Base-by-base conservation (phyloP, 2,329 filamentous ascomycete genomes). In the Ophiostoma perfectum region DNA sequence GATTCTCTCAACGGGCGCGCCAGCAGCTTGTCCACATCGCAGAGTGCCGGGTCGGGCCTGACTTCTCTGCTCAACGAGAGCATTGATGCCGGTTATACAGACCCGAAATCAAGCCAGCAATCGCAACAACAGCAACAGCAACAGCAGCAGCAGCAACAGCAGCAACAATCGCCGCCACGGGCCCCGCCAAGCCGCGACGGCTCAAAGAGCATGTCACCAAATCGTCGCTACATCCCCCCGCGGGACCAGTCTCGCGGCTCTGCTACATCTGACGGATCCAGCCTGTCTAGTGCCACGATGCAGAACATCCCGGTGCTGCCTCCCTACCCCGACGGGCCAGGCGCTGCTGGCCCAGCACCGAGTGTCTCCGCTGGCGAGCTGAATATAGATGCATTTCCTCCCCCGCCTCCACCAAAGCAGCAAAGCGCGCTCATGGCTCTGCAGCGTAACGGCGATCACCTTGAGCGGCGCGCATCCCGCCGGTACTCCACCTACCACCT, bases 401-500 rank as follows among this genome's bases (percentile, higher is more conserved):
- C 88, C 1, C 90, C 90, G 1, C 91, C 92, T 2, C 90, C 90
- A 5, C 89, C 89, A n/a, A 72, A 72, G 2, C 88, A 89, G 39
- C 91, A 91, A 74, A 96, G 96, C 80, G 95, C 95, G 5, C 81
- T 99, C 66, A 92, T 92, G 65, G 93, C 93, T 66, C 79, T 99
- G 72, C 95, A 98, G 78, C 88, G 93, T 78, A 93, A 93, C 45
- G 94, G 94, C 27, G 93, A 97, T 67, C 71, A 72, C 73, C 81
- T 99, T 65, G 95, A 99, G 79, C 87, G 95, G 75, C 86, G 95
- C 76, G 95, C 95, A 0, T 99, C 95, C 14, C 86, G 94, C 73
- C 85, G 95, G 75, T 99, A 98, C 76, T 98, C 95, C 1, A 91
- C 93, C 67, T 99, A 98, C 76, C 95, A 99, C 75, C 96, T 99